Conservation (phyloP, 108 stramenopile genomes). For the Asterionellopsis glacialis region DNA sequence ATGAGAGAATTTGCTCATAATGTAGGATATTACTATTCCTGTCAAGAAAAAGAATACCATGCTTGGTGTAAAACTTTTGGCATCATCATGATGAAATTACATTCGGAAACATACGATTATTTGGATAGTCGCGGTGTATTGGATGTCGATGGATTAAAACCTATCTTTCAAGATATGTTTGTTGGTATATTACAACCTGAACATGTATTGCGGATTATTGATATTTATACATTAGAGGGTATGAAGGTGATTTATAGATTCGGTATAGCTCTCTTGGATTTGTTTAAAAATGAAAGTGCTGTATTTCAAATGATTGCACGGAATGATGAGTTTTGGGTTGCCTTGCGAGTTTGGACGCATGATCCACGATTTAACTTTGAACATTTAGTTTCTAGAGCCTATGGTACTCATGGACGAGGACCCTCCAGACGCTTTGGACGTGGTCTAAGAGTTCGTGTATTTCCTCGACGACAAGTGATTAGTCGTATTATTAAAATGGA, state of each 20-base stretch:
- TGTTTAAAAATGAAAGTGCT: constrained; percentile 40
- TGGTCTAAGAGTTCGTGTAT: constrained; percentile 23
- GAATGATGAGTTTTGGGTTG: constrained; percentile 30
- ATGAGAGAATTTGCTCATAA: constrained; percentile 69
- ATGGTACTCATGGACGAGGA: constrained; percentile 49
- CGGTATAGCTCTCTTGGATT: constrained; percentile 58
- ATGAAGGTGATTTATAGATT: constrained; percentile 74
- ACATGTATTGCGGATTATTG: constrained; percentile 64
- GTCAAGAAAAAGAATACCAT: constrained; percentile 47
- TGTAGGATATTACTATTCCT: constrained; percentile 51
- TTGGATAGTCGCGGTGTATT: constrained; percentile 46
- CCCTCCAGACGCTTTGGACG: constrained; percentile 24
- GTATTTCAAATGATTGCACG: constrained; percentile 10
- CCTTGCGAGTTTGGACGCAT: constrained; percentile 28
- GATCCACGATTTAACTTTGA: constrained; percentile 43
- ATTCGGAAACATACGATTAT: constrained; percentile 39
- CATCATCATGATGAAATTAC: constrained; percentile 46
- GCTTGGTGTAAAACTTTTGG: constrained; percentile 60
- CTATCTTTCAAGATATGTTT: constrained; percentile 73
- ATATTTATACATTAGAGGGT: constrained; percentile 79
- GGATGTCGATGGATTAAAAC: constrained; percentile 38
- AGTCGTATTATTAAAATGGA: constrained; percentile 57
- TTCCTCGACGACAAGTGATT: constrained; percentile 65
- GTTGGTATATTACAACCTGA: constrained; percentile 39
- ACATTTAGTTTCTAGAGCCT: constrained; percentile 51